phyloP scores from a whole-genome alignment of 495 filamentous ascomycete species.

The Penicillium egyptiacum region DNA sequence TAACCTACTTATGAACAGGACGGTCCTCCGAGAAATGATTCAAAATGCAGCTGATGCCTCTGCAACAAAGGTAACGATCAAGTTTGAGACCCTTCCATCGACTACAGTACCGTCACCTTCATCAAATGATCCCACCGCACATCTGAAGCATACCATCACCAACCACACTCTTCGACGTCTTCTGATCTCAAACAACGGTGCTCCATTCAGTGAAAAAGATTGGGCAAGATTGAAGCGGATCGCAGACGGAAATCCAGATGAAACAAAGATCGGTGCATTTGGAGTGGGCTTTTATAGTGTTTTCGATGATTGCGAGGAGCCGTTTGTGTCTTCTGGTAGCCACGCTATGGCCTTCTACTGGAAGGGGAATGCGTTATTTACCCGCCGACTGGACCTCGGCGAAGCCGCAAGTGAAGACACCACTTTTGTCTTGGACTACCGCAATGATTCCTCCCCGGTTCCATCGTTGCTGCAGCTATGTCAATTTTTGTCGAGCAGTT shows the following conservation, averaged over 20 bases:
- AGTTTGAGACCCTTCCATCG: constrained; percentile 85
- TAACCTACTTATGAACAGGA: constrained; percentile 37
- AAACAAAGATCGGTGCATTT: constrained; percentile 98
- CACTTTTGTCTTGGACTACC: constrained; percentile 88
- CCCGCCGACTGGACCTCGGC: constrained; percentile 71
- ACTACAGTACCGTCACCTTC: constrained; percentile 69
- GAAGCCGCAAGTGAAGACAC: constrained; percentile 67
- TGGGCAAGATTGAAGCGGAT: constrained; percentile 95
- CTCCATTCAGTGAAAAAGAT: constrained; percentile 80
- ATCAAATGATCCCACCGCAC: constrained; percentile 61
- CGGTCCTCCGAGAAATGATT: constrained; percentile 83
- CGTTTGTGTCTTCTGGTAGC: constrained; percentile 87
- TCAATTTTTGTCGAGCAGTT: constrained; percentile 89
- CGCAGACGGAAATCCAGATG: constrained; percentile 96
- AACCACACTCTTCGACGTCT: constrained; percentile 82
- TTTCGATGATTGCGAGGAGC: constrained; percentile 96
- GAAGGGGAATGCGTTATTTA: constrained; percentile 94
- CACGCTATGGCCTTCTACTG: constrained; percentile 98
- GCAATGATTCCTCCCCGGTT: constrained; percentile 79
- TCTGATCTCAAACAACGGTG: constrained; percentile 86
- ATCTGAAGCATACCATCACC: constrained; percentile 76
- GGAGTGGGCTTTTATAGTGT: constrained; percentile 99
- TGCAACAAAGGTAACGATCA: constrained; percentile 84
- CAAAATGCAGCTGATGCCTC: constrained; percentile 97
- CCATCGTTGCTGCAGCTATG: constrained; percentile 81